Evolutionary conservation across 768 basidiomycete species (phyloP), one percentile per base, ranked within the genome.

Genomic region (Lentinula detonsa): DNA sequence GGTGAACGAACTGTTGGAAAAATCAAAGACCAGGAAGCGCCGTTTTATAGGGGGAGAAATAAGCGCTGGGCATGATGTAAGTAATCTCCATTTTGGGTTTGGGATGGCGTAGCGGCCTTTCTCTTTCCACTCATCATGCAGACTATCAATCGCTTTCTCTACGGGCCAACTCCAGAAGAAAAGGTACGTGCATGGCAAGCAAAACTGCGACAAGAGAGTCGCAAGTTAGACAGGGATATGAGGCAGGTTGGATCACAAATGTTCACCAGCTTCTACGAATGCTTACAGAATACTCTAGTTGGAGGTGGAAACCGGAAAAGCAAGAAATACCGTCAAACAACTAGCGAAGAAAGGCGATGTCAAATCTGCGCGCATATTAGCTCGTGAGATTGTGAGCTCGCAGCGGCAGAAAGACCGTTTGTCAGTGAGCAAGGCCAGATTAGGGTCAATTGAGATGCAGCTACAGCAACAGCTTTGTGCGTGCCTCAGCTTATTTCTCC

Each of bases 151-250:
- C 86, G 94, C 45, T 95, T 95, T 72, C 75, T 99, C 49, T 98
- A 98, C 76, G 97, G 97, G 2, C 96, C 95, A 16, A 93, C 96
- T 0, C 90, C 95, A 23, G 95, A 98, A 74, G 97, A 99, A 77
- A 87, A 84, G 69, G 89, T 98, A 11, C 84, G 90, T 55, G 82
- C 83, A 74, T 99, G 97, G 97, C 95, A 98, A 72, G 67, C 80
- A 18, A 94, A 91, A 73, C 77, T 99, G 59, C 88, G 92, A 57
- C 74, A 82, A 60, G 93, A 98, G 72, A 81, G 86, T 69, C 84
- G 97, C 28, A 80, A 82, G 62, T 75, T 99, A 61, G 97, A 99
- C 65, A 81, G 93, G 74, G 97, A 98, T 79, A 95, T 95, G 80
- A 88, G 88, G 79, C 91, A 96, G 88, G 95, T 96, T 76, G 75